Percentiles rank a stretch among this genome's conserved stretches.
These are phyloP conservation scores for Rubus idaeus DNA, from an alignment of 306 rosid species.

Conservation along the genomic window DNA sequence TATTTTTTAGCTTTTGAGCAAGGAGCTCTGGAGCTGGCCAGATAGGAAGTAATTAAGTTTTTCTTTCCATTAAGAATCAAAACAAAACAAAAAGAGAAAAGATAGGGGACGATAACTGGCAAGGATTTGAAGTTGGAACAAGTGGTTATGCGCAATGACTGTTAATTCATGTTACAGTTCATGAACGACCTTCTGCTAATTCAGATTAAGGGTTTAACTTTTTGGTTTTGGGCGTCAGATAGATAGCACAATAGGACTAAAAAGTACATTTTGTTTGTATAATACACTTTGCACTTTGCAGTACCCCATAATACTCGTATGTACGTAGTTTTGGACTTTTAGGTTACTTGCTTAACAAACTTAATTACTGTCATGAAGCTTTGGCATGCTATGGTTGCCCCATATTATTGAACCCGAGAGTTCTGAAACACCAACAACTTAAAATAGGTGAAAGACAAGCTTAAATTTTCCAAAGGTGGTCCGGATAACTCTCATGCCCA, in stretches of 20 bases:
- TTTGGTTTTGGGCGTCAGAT: too few species aligned
- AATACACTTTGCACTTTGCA: too few species aligned
- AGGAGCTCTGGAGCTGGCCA: neutral
- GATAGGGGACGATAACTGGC: neutral
- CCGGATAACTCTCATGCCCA: slow-evolving; percentile 39
- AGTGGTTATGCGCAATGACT: neutral
- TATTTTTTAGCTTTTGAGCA: neutral
- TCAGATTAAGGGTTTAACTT: too few species aligned
- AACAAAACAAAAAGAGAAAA: neutral
- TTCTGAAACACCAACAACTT: neutral
- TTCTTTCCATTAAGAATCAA: neutral
- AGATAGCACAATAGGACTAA: too few species aligned
- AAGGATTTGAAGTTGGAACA: neutral
- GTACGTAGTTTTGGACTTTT: too few species aligned
- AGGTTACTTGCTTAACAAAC: too few species aligned
- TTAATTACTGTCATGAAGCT: neutral
- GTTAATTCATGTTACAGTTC: neutral
- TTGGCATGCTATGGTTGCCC: neutral
- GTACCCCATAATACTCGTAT: too few species aligned
- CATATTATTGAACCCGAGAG: neutral
- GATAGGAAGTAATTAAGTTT: neutral
- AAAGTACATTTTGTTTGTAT: too few species aligned
- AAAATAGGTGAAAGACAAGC: neutral
- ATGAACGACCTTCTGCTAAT: too few species aligned
- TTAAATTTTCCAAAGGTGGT: slow-evolving; percentile 23